Conservation (phyloP, 2,329 filamentous ascomycete species). For the Ploettnerulaceae sp. region DNA sequence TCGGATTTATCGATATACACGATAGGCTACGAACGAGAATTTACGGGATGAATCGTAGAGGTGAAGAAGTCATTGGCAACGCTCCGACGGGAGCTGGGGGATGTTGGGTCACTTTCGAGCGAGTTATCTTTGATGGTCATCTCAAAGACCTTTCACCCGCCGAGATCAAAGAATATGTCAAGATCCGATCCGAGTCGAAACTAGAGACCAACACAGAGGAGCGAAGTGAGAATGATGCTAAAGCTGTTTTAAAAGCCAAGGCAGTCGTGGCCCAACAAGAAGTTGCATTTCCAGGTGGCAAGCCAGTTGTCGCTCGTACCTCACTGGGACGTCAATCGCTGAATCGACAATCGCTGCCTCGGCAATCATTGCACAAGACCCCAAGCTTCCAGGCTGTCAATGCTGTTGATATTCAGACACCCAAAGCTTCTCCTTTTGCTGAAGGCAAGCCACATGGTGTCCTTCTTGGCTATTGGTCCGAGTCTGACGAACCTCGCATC, state of each 20-base stretch:
- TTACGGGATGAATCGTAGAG: conserved; percentile 45
- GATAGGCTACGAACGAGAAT: conserved; percentile 57
- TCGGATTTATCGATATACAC: conserved; percentile 58
- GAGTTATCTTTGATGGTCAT: conserved; percentile 53
- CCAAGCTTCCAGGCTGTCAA: conserved; percentile 30
- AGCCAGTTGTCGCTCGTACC: conserved; percentile 24
- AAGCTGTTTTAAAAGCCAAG: conserved; percentile 28
- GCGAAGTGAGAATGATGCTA: conserved; percentile 20
- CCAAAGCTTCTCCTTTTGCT: conserved; percentile 23
- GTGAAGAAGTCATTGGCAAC: conserved; percentile 42
- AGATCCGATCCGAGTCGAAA: conserved; percentile 42
- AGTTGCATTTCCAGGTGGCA: conserved; percentile 15
- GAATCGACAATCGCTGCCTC: conserved; percentile 25
- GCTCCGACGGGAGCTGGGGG: conserved; percentile 54
- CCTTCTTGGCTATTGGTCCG: conserved; percentile 54
- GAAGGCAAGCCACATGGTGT: conserved; percentile 28
- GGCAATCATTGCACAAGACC: conserved; percentile 25
- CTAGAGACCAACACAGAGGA: conserved; percentile 22
- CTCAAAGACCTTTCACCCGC: conserved; percentile 51
- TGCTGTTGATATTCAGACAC: conserved; percentile 23
- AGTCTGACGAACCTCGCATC: conserved; percentile 44
- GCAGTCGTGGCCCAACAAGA: conserved; percentile 23
- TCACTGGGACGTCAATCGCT: conserved; percentile 17
- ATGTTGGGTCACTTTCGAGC: conserved; percentile 60
- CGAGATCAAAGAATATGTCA: conserved; percentile 59